Percentiles rank a stretch among this genome's conserved stretches.
Conservation (phyloP, 345 rosid genomes). For the Stellera chamaejasme region DNA sequence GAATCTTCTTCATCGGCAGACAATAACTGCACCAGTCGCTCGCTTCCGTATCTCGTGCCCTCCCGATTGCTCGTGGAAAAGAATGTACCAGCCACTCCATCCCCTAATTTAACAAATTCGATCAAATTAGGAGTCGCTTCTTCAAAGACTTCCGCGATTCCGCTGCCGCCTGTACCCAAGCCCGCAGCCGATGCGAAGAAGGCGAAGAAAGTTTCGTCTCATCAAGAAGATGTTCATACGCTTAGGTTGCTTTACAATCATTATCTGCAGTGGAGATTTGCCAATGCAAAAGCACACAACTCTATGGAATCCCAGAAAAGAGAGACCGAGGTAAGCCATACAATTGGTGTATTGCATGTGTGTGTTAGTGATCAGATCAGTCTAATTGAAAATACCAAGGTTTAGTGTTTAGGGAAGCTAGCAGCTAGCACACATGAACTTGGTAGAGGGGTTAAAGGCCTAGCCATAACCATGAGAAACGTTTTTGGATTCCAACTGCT, state of each 20-base stretch:
- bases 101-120: constrained; percentile 7
- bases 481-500: background rate
- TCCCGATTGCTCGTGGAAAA: constrained; percentile 24
- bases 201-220: constrained; percentile 36
- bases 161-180: constrained; percentile 37
- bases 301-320: constrained; percentile 44
- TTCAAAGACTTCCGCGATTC: constrained; percentile 7
- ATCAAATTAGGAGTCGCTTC: no score
- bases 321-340: constrained; percentile 53
- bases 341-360: background rate
- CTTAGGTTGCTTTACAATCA: constrained; percentile 63
- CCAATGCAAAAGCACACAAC: constrained; percentile 63
- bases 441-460: background rate
- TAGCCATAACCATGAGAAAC: background rate
- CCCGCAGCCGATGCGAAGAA: constrained; percentile 28
- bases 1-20: constrained; percentile 9
- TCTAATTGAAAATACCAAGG: background rate
- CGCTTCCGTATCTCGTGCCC: constrained; percentile 22
- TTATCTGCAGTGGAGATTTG: constrained; percentile 79
- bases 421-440: no score
- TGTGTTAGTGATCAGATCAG: background rate
- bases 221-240: constrained; percentile 54
- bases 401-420: no score
- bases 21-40: background rate
- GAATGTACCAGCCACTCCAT: constrained; percentile 25